Evolutionary conservation across 208 protist genomes (phyloP).

Genomic region (Angomonas deanei): DNA sequence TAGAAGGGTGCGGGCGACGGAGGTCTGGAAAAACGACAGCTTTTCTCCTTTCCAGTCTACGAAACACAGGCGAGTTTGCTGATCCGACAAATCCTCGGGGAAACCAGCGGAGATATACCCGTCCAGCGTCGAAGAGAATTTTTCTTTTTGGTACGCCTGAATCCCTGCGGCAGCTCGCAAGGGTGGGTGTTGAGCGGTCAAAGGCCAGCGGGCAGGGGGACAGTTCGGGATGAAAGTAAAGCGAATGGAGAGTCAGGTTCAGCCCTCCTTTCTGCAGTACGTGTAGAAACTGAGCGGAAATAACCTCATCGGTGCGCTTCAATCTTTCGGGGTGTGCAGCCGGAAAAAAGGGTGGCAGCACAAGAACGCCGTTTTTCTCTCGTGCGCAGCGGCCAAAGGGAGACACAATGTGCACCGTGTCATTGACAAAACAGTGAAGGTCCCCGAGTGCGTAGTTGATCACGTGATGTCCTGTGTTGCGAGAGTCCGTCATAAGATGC

Average conservation of each 20-base stretch:
- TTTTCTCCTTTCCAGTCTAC: neutral
- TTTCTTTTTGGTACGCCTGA: neutral
- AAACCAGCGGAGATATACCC: neutral
- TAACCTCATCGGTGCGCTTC: conserved; percentile 22
- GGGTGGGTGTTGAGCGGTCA: neutral
- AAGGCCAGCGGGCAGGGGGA: neutral
- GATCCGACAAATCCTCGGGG: neutral
- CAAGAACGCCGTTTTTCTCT: conserved; percentile 23
- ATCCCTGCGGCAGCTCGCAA: neutral
- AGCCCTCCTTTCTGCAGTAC: conserved; percentile 25
- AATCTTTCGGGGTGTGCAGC: conserved; percentile 18
- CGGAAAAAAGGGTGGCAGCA: conserved; percentile 7
- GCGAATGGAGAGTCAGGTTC: conserved; percentile 14
- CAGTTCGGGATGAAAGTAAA: conserved; percentile 1
- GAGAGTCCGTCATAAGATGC: neutral
- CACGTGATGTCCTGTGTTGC: conserved; percentile 15
- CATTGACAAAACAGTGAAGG: conserved; percentile 17
- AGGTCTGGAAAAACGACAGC: neutral
- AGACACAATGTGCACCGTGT: conserved; percentile 50
- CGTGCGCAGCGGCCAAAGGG: conserved; percentile 61
- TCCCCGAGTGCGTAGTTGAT: conserved; percentile 79
- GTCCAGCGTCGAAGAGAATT: neutral
- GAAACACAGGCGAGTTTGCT: neutral
- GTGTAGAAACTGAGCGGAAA: conserved; percentile 27
- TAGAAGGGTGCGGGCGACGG: neutral